A percentile compares a stretch with the other conserved stretches of the same genome.
phyloP scores from a whole-genome alignment of 441 rosid species.

The Pelargonium myrrhifolium region DNA sequence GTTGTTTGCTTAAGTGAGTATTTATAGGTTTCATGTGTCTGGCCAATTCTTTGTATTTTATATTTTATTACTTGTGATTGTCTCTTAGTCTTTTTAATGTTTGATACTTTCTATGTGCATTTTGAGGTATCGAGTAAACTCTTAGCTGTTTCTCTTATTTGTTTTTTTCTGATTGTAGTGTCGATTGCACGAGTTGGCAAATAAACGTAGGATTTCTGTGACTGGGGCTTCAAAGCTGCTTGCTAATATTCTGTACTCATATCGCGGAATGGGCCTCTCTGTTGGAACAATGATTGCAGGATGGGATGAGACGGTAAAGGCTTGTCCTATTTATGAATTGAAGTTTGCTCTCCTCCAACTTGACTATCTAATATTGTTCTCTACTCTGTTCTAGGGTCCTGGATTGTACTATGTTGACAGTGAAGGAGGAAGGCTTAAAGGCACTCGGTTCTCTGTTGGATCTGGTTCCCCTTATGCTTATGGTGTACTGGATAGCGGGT shows the following conservation, averaged over 20 bases:
- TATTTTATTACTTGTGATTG: neutral
- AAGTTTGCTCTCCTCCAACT: neutral
- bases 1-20: neutral
- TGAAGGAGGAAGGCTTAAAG: conserved; percentile 97
- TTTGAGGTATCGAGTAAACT: neutral
- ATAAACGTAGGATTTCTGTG: conserved; percentile 97
- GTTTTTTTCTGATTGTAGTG: too few relatives aligned
- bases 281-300: conserved; percentile 99
- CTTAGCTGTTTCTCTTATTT: neutral
- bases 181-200: conserved; percentile 92
- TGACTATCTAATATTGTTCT: neutral
- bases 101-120: neutral
- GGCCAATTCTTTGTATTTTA: neutral
- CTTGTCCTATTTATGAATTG: neutral
- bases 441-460: conserved; percentile 91
- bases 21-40: neutral
- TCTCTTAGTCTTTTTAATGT: neutral
- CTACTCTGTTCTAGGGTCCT: conserved; percentile 55
- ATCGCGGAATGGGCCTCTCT: conserved; percentile 97
- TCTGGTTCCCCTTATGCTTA: conserved; percentile 99
- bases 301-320: conserved; percentile 88
- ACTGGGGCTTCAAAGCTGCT: conserved; percentile 95
- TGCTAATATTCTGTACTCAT: conserved; percentile 91
- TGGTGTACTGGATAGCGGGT: conserved; percentile 94
- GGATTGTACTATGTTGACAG: conserved; percentile 94